A percentile compares a stretch with the other conserved stretches of the same genome.
Evolutionary conservation across 805 yeast genomes (phyloP).

Genomic region (Pichia nanzhaoensis): DNA sequence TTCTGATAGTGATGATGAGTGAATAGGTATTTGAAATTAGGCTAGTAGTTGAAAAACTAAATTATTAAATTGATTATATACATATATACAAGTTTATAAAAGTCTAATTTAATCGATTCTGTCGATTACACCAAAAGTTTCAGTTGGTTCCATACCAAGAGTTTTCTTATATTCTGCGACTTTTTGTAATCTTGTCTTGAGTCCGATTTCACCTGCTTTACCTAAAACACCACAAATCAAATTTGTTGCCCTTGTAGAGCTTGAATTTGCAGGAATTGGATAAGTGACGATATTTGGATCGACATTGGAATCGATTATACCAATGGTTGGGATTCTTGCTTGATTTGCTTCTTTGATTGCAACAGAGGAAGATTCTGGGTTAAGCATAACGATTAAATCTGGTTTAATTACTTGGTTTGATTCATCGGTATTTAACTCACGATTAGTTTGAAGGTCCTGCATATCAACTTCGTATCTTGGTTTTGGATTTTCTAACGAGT

Average conservation of each 20-base stretch:
- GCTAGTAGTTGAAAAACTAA: too few species aligned
- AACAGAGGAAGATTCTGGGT: constrained; percentile 80
- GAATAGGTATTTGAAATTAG: constrained; percentile 14
- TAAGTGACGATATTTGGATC: constrained; percentile 87
- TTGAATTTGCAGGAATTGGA: constrained; percentile 96
- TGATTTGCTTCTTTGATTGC: constrained; percentile 76
- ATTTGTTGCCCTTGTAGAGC: constrained; percentile 73
- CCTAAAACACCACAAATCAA: constrained; percentile 78
- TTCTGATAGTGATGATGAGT: constrained; percentile 54
- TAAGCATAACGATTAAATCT: constrained; percentile 77
- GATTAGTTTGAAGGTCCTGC: constrained; percentile 59
- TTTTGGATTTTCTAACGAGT: constrained; percentile 53
- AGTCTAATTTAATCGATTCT: neutral
- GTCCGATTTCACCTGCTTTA: constrained; percentile 78
- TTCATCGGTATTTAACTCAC: constrained; percentile 47
- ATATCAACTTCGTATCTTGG: constrained; percentile 72
- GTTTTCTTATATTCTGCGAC: constrained; percentile 29
- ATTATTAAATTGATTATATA: constrained; percentile 5
- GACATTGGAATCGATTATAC: constrained; percentile 87
- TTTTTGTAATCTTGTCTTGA: constrained; percentile 45
- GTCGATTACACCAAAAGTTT: constrained; percentile 15
- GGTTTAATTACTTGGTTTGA: constrained; percentile 64
- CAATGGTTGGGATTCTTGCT: constrained; percentile 85
- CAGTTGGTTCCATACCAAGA: constrained; percentile 22
- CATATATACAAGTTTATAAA: neutral